phyloP scores from a whole-genome alignment of 164 flowering plant species.

The Litsea cubeba region DNA sequence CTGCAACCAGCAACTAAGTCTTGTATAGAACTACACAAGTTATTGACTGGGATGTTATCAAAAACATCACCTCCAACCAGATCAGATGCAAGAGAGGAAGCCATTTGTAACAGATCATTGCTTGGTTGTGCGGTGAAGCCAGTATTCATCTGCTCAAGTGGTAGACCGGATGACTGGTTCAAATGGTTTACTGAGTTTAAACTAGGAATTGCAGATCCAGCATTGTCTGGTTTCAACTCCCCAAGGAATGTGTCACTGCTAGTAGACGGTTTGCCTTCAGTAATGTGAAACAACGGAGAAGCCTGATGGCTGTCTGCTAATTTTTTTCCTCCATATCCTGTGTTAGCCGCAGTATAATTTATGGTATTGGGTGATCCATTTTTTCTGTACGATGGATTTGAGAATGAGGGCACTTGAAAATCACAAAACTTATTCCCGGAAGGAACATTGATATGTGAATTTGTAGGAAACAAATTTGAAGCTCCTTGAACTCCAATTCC shows the following conservation, averaged over 20 bases:
- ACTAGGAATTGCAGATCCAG: conserved; percentile 14
- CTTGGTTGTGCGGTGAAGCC: conserved; percentile 4
- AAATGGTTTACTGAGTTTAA: conserved; percentile 24
- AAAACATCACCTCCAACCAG: conserved; percentile 12
- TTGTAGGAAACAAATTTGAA: conserved; percentile 14
- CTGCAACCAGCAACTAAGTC: conserved; percentile 25
- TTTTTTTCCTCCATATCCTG: conserved; percentile 9
- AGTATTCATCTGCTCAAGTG: conserved; percentile 24
- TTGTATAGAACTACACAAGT: conserved; percentile 28
- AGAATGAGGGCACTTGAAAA: conserved; percentile 9
- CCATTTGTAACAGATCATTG: conserved; percentile 23
- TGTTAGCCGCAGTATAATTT: background rate
- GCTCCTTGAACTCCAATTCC: conserved; percentile 19
- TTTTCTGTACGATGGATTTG: conserved; percentile 4
- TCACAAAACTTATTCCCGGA: conserved; percentile 6
- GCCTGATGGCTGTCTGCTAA: conserved; percentile 13
- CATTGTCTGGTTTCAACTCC: conserved; percentile 14
- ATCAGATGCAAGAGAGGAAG: conserved; percentile 20
- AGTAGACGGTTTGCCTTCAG: conserved; percentile 7
- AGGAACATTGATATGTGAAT: conserved; percentile 7
- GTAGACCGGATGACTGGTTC: conserved; percentile 29
- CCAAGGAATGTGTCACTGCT: conserved; percentile 8
- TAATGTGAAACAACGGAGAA: conserved; percentile 9
- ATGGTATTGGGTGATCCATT: conserved; percentile 5
- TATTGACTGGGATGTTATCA: conserved; percentile 1